phyloP scores from a whole-genome alignment of 495 filamentous ascomycete genomes.

The Aspergillus carlsbadensis region DNA sequence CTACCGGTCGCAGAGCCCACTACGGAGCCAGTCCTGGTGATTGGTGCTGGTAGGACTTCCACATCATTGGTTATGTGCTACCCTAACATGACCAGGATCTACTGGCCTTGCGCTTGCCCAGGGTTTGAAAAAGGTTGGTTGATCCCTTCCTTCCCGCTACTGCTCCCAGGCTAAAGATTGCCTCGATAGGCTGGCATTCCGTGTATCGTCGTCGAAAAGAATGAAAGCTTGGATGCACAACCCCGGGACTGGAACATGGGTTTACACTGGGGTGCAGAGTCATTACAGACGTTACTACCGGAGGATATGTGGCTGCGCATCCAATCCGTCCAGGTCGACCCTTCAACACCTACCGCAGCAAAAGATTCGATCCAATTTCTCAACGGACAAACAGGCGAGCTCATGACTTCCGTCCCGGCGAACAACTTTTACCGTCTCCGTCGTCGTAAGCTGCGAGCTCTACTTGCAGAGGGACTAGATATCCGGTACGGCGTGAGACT shows the following conservation, averaged over 20 bases:
- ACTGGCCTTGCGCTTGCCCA: constrained; percentile 45
- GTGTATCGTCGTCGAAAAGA: constrained; percentile 49
- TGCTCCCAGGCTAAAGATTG: not conserved
- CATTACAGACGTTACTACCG: constrained; percentile 40
- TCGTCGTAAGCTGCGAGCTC: constrained; percentile 37
- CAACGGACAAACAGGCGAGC: constrained; percentile 50
- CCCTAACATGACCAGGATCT: constrained; percentile 21
- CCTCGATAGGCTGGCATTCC: constrained; percentile 44
- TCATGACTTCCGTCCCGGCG: constrained; percentile 32
- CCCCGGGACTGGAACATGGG: constrained; percentile 57
- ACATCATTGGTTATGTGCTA: not conserved
- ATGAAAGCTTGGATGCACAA: constrained; percentile 35
- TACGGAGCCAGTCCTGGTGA: constrained; percentile 17
- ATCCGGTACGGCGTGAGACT: constrained; percentile 23
- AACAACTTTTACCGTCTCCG: constrained; percentile 46
- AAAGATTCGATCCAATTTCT: constrained; percentile 38
- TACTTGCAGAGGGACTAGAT: constrained; percentile 41
- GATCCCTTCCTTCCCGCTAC: not conserved
- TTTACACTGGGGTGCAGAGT: constrained; percentile 51
- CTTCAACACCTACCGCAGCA: constrained; percentile 28
- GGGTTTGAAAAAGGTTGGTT: constrained; percentile 40
- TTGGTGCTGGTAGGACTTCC: constrained; percentile 19
- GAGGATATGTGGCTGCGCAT: constrained; percentile 30
- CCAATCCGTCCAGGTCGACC: constrained; percentile 41
- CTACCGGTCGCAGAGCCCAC: not conserved